Conservation (phyloP, 306 rosid species). For the Clitoria ternatea region DNA sequence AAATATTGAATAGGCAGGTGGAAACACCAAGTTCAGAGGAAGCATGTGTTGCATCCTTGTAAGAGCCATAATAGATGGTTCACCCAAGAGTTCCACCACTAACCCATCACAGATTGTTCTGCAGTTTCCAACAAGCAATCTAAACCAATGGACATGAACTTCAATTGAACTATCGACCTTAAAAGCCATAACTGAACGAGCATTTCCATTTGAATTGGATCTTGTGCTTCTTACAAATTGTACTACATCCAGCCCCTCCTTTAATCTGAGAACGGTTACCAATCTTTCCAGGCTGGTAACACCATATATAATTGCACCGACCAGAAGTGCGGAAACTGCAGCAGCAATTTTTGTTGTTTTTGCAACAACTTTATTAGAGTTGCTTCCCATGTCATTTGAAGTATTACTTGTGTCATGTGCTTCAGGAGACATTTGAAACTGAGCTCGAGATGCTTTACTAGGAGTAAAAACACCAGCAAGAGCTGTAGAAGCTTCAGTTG, state of each 20-base stretch:
- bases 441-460: conserved; percentile 79
- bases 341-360: conserved; percentile 75
- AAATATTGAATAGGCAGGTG: conserved; percentile 93
- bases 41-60: conserved; percentile 93
- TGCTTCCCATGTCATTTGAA: conserved; percentile 49
- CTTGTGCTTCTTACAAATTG: conserved; percentile 72
- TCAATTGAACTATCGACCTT: conserved; percentile 69
- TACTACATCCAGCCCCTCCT: conserved; percentile 85
- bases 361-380: conserved; percentile 43
- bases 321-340: conserved; percentile 83
- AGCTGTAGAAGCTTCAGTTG: conserved; percentile 78
- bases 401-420: conserved; percentile 51
- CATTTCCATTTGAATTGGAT: conserved; percentile 88
- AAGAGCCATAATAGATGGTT: conserved; percentile 77
- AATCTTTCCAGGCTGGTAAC: conserved; percentile 86
- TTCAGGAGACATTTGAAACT: conserved; percentile 76
- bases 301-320: conserved; percentile 80
- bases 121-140: conserved; percentile 92
- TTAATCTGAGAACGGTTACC: conserved; percentile 74
- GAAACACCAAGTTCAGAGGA: conserved; percentile 74
- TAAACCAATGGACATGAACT: conserved; percentile 88
- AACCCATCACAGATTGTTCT: conserved; percentile 76
- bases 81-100: conserved; percentile 84
- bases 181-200: conserved; percentile 61
- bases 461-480: conserved; percentile 71